These are phyloP conservation scores for Botrytis galanthina DNA, from an alignment of 2,329 filamentous ascomycete genomes.

Conservation along the genomic window DNA sequence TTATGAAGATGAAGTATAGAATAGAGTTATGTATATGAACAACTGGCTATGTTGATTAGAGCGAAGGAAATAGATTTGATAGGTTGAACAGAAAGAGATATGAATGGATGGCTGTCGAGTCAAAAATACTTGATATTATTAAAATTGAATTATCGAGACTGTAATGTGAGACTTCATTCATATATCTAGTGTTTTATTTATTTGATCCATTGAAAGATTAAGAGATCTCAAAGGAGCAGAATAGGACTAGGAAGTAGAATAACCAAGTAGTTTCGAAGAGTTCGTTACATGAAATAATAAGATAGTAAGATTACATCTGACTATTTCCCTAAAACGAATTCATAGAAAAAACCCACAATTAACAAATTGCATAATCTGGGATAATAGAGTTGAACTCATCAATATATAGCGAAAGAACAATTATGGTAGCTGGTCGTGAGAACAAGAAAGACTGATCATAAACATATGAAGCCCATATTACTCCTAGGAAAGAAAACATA, in stretches of 20 bases:
- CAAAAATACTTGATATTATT: fast-evolving
- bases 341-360: fast-evolving
- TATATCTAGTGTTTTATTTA: not conserved
- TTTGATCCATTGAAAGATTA: too few relatives aligned
- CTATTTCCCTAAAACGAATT: not conserved
- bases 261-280: not conserved
- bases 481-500: not conserved
- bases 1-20: not conserved
- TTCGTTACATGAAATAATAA: fast-evolving
- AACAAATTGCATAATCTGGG: not conserved
- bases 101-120: not conserved
- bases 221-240: too few relatives aligned
- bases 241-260: not conserved
- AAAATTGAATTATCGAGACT: not conserved
- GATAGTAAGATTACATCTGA: too few relatives aligned
- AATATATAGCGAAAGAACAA: not conserved
- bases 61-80: too few relatives aligned
- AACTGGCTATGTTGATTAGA: not conserved
- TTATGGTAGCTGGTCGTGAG: fast-evolving
- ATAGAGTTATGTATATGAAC: not conserved
- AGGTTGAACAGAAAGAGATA: too few relatives aligned
- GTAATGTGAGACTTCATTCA: fast-evolving
- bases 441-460: too few relatives aligned
- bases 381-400: not conserved
- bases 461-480: too few relatives aligned